Base-by-base conservation (phyloP, 495 filamentous ascomycete genomes). In the Talaromyces adpressus region DNA sequence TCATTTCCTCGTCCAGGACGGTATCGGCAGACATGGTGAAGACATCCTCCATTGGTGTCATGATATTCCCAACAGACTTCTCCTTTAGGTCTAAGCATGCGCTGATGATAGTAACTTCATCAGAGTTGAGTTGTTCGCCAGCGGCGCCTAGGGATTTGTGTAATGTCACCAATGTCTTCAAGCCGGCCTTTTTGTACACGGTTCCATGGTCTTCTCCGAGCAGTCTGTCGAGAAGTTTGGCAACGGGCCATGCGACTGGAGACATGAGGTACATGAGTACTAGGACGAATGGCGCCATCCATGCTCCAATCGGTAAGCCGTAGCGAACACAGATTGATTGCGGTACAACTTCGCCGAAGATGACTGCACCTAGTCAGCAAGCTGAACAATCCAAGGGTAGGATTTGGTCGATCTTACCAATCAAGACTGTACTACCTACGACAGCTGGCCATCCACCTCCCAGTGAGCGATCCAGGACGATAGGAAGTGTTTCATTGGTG, bases 41-140 rank as follows among this genome's bases (percentile, higher is more conserved):
- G 36, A 97, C 92, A 74, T 98, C 92, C 8, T 91, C 86, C 89
- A 98, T 98, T 0, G 95, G 94, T 1, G 94, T 98, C 95, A 98
- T 98, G 68, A 98, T 97, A 66, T 81, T 87, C 23, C 91, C 92
- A 36, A 98, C 91, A 0, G 94, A 81, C 74, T 98, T 98, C 67
- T 94, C 93, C 73, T 98, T 98, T 61, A 98, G 78, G 72, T 98
- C 94, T 57, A 98, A 79, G 18, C 98, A 95, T 25, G 93, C 93
- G 65, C 89, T 95, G 70, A 98, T 98, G 71, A 98, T 98, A 53
- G 93, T 98, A 66, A 98, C 94, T 76, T 98, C 94, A 70, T 98
- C 94, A 65, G 96, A 88, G 70, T 96, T 97, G 29, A 98, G 83
- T 62, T 96, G 88, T 70, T 98, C 91, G 20, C 89, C 90, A 25